A percentile compares a stretch with the other conserved stretches of the same genome.
Evolutionary conservation across 2,329 filamentous ascomycete genomes (phyloP).

Genomic region (Tolypocladium album): DNA sequence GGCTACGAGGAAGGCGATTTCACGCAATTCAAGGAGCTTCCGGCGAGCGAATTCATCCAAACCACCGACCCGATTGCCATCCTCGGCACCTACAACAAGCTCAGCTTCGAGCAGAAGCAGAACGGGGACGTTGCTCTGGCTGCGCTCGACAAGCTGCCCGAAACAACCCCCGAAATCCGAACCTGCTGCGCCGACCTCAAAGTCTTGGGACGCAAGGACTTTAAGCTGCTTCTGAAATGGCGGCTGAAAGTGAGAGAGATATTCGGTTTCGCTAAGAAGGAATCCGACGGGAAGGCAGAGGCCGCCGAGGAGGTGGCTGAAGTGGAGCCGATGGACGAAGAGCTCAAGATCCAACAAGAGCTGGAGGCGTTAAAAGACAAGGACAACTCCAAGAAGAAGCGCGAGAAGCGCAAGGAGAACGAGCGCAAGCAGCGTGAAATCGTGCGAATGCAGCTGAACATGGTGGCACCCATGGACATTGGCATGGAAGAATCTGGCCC

Average conservation of each 20-base stretch:
- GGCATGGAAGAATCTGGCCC: conserved; percentile 80
- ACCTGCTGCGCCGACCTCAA: conserved; percentile 74
- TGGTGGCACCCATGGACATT: conserved; percentile 92
- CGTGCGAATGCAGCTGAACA: conserved; percentile 93
- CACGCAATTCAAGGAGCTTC: conserved; percentile 79
- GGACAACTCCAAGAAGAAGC: conserved; percentile 65
- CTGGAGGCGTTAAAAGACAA: conserved; percentile 73
- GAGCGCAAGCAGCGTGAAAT: conserved; percentile 92
- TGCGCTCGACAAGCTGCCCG: conserved; percentile 73
- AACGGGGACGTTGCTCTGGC: conserved; percentile 80
- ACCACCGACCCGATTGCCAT: conserved; percentile 89
- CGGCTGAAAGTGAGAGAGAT: conserved; percentile 79
- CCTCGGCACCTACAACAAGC: conserved; percentile 71
- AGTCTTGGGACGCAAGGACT: conserved; percentile 87
- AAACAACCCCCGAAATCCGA: conserved; percentile 76
- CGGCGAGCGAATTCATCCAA: conserved; percentile 89
- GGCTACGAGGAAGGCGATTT: conserved; percentile 97
- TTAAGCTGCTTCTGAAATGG: conserved; percentile 84
- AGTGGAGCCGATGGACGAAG: conserved; percentile 87
- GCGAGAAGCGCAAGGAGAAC: conserved; percentile 77
- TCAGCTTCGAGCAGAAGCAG: conserved; percentile 70
- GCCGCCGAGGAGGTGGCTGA: conserved; percentile 62
- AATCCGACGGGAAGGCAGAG: conserved; percentile 34
- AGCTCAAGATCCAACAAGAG: conserved; percentile 81
- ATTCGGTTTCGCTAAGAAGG: conserved; percentile 77